phyloP scores from a whole-genome alignment of 768 basidiomycete genomes.

The Galerina marginata region DNA sequence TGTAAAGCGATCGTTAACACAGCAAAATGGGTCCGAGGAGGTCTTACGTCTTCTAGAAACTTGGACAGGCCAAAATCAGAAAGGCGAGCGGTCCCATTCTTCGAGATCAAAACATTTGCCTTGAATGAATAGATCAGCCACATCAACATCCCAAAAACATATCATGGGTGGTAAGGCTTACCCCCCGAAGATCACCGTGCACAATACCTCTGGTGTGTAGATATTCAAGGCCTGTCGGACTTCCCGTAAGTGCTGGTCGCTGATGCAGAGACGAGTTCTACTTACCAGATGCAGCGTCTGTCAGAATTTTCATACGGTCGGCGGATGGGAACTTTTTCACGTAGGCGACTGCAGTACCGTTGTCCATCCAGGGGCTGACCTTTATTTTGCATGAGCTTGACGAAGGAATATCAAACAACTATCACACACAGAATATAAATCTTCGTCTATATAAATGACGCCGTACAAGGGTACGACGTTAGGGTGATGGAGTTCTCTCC shows the following conservation, averaged over 20 bases:
- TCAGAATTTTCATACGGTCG: constrained; percentile 43
- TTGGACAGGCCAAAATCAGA: constrained; percentile 53
- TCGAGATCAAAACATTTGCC: constrained; percentile 51
- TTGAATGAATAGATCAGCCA: constrained; percentile 18
- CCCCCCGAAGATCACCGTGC: constrained; percentile 49
- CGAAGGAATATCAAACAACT: neutral
- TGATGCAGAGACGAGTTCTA: neutral
- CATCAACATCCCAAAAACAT: neutral
- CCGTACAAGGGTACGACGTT: constrained; percentile 47
- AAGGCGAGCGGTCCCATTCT: constrained; percentile 42
- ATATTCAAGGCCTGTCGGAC: constrained; percentile 43
- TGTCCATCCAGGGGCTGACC: constrained; percentile 54
- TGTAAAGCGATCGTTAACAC: constrained; percentile 8
- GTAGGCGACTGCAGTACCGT: constrained; percentile 45
- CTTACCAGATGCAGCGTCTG: constrained; percentile 43
- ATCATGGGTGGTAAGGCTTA: constrained; percentile 22
- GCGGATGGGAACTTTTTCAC: constrained; percentile 33
- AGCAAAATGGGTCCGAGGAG: neutral
- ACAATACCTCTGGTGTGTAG: constrained; percentile 42
- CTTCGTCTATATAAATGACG: constrained; percentile 36
- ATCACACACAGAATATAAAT: constrained; percentile 38
- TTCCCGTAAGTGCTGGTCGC: neutral
- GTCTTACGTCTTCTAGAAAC: constrained; percentile 41
- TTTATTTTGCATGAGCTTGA: constrained; percentile 19
- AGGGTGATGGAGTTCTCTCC: constrained; percentile 45